Conservation (phyloP, 257 asterid genomes). For the Avicennia marina region DNA sequence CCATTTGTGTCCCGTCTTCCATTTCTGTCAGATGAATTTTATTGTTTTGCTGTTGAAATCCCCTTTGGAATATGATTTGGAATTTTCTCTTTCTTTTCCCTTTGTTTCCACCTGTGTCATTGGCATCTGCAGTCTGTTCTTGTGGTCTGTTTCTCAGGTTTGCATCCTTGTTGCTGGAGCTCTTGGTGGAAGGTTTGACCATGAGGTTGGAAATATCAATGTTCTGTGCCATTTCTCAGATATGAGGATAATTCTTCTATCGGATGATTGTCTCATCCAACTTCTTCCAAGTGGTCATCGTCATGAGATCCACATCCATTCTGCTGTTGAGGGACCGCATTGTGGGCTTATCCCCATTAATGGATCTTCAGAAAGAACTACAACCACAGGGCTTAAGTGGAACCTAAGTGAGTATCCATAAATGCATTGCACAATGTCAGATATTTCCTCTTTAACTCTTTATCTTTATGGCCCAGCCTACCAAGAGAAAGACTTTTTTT, state of each 20-base stretch:
- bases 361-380: constrained; percentile 49
- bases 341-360: constrained; percentile 86
- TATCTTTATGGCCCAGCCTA: neutral
- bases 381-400: constrained; percentile 91
- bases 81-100: too few relatives aligned
- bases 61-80: neutral
- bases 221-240: constrained; percentile 61
- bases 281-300: constrained; percentile 68
- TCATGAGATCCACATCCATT: constrained; percentile 62
- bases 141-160: constrained; percentile 34
- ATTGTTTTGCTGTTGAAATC: neutral
- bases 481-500: neutral
- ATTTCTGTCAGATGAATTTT: too few relatives aligned
- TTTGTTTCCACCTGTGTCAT: neutral
- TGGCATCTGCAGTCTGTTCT: too few relatives aligned
- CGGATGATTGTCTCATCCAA: constrained; percentile 84
- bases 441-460: neutral
- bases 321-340: constrained; percentile 76
- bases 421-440: neutral
- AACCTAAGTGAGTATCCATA: constrained; percentile 59
- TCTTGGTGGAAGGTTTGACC: constrained; percentile 98
- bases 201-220: constrained; percentile 85
- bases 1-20: neutral
- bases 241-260: constrained; percentile 60
- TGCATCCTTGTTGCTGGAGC: constrained; percentile 89